A percentile compares a stretch with the other conserved stretches of the same genome.
Evolutionary conservation across 169 alveolate species (phyloP).

Genomic region (Eimeria acervulina): DNA sequence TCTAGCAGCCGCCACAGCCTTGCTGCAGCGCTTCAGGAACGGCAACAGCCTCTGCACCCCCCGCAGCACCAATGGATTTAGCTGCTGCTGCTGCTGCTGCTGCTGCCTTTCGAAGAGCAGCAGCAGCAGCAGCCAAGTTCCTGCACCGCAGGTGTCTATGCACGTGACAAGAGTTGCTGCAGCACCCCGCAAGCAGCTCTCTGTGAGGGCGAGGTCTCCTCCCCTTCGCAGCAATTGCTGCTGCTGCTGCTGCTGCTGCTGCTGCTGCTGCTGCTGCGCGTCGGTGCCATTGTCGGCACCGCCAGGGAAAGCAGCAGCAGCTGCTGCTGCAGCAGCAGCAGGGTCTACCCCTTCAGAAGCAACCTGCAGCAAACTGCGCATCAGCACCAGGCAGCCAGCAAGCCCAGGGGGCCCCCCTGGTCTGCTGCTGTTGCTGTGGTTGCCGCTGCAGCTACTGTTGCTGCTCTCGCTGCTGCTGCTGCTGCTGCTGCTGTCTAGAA

Average conservation of each 20-base stretch:
- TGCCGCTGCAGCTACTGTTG: background rate
- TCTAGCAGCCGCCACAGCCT: background rate
- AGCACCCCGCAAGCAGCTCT: background rate
- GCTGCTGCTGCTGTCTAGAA: slow-evolving; percentile 39
- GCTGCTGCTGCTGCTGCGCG: background rate
- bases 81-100: slow-evolving; percentile 43
- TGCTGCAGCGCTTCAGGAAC: slow-evolving; percentile 16
- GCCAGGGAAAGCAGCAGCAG: too few relatives aligned
- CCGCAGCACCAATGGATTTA: background rate
- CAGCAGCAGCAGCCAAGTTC: slow-evolving; percentile 16
- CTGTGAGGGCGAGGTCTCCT: slow-evolving; percentile 1
- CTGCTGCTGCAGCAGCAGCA: slow-evolving; percentile 24
- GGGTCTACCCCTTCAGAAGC: slow-evolving; percentile 36
- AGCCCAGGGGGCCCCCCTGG: background rate
- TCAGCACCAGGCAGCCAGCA: slow-evolving; percentile 17
- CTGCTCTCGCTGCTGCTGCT: slow-evolving; percentile 18
- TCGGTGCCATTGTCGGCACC: background rate
- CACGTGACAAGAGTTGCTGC: slow-evolving; percentile 21
- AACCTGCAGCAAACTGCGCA: slow-evolving; percentile 51
- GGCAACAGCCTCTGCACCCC: background rate
- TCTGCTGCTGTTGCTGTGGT: background rate
- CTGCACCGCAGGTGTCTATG: slow-evolving; percentile 24
- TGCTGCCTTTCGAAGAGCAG: background rate
- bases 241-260: slow-evolving; percentile 21
- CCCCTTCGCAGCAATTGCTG: background rate